A percentile compares a stretch with the other conserved stretches of the same genome.
Evolutionary conservation across 345 rosid species (phyloP).

Genomic region (Alliaria petiolata): DNA sequence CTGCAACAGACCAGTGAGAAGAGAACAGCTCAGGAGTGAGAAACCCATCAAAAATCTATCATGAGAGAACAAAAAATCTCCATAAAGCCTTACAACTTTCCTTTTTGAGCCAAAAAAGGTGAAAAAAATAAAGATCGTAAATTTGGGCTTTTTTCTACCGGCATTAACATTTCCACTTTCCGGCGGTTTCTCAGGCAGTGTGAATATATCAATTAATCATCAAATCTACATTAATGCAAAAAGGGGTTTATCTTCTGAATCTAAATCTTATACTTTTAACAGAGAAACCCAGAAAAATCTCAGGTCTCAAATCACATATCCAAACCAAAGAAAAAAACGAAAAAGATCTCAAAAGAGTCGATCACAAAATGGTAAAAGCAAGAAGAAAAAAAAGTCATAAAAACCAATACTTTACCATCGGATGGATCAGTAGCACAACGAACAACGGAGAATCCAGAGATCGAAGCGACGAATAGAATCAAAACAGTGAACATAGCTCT

Average conservation of each 20-base stretch:
- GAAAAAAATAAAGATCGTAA: no score
- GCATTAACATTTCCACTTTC: conserved; percentile 7
- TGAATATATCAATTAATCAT: conserved; percentile 6
- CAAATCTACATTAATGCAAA: conserved; percentile 15
- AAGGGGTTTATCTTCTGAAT: conserved; percentile 18
- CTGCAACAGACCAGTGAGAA: conserved; percentile 41
- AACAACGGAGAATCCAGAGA: conserved; percentile 32
- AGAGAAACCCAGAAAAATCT: conserved; percentile 7
- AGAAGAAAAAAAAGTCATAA: not conserved
- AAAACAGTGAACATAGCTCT: conserved; percentile 14
- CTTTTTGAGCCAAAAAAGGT: conserved; percentile 6
- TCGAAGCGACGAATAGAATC: conserved; percentile 19
- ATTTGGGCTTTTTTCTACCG: not conserved
- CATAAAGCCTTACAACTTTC: conserved; percentile 1
- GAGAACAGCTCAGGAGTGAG: not conserved
- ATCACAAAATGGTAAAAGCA: not conserved
- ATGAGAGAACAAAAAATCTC: no score
- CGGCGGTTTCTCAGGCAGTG: conserved; percentile 31
- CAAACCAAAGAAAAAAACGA: conserved; percentile 5
- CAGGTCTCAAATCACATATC: conserved; percentile 9
- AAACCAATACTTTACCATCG: conserved; percentile 38
- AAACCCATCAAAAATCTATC: not conserved
- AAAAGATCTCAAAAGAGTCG: conserved; percentile 3
- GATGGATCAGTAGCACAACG: conserved; percentile 45
- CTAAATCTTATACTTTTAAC: conserved; percentile 11